A percentile compares a stretch with the other conserved stretches of the same genome.
phyloP scores from a whole-genome alignment of 2,329 filamentous ascomycete genomes.

The Pyrenochaeta sp. region DNA sequence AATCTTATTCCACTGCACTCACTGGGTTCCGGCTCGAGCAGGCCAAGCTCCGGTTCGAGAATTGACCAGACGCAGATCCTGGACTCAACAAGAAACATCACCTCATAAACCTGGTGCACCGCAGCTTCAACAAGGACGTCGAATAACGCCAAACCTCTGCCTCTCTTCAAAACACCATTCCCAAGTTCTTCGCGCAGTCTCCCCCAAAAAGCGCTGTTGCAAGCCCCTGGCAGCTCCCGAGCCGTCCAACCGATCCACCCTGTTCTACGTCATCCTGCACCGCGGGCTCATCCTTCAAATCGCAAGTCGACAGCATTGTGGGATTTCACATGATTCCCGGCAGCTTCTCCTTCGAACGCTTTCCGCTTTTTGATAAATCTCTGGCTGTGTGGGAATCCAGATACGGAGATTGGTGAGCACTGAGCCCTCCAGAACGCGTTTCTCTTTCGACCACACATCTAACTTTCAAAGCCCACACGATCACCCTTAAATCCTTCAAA shows the following conservation, averaged over 20 bases:
- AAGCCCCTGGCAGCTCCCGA: slow-evolving; percentile 11
- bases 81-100: slow-evolving; percentile 40
- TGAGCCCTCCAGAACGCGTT: background rate
- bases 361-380: slow-evolving; percentile 36
- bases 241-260: slow-evolving; percentile 16
- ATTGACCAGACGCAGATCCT: slow-evolving; percentile 34
- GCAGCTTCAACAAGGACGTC: slow-evolving; percentile 10
- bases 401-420: slow-evolving; percentile 24
- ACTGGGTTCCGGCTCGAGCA: slow-evolving; percentile 18
- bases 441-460: too few species aligned
- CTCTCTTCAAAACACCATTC: slow-evolving; percentile 3
- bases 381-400: slow-evolving; percentile 31
- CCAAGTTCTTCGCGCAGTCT: background rate
- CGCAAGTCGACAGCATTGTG: slow-evolving; percentile 21
- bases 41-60: slow-evolving; percentile 28
- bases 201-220: slow-evolving; percentile 4
- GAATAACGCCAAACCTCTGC: slow-evolving; percentile 12
- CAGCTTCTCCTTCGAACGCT: slow-evolving; percentile 28
- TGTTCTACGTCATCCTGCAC: slow-evolving; percentile 35
- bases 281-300: slow-evolving; percentile 17
- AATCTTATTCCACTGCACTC: slow-evolving; percentile 16
- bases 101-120: slow-evolving; percentile 17
- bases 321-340: slow-evolving; percentile 37
- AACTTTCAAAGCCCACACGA: slow-evolving; percentile 19
- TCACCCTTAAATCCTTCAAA: slow-evolving; percentile 12